Evolutionary conservation across 768 basidiomycete genomes (phyloP).

Genomic region (Mycena albidolilacea): DNA sequence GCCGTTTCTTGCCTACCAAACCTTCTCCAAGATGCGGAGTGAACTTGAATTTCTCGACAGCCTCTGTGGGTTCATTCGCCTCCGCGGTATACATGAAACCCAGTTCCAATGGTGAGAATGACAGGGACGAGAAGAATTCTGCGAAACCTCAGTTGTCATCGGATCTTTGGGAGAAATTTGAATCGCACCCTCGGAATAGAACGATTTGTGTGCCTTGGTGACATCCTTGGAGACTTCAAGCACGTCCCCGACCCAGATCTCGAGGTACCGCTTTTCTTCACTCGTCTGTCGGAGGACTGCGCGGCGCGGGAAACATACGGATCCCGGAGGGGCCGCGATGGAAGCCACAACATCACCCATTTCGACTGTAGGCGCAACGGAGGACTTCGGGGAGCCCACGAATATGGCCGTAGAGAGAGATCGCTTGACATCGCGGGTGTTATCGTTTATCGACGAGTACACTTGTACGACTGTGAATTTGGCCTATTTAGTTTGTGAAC

Average conservation of each 20-base stretch:
- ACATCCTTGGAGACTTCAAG: conserved; percentile 69
- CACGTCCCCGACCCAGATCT: conserved; percentile 67
- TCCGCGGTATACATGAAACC: conserved; percentile 76
- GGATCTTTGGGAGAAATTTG: not conserved
- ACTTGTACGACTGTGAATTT: conserved; percentile 56
- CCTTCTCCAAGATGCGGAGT: conserved; percentile 76
- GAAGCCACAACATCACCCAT: conserved; percentile 57
- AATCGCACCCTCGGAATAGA: conserved; percentile 71
- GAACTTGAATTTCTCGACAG: conserved; percentile 63
- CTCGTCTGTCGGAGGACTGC: conserved; percentile 62
- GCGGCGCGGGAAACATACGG: conserved; percentile 50
- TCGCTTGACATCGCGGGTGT: conserved; percentile 64
- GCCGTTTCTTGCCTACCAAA: conserved; percentile 65
- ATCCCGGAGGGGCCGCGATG: conserved; percentile 54
- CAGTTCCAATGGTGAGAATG: conserved; percentile 68
- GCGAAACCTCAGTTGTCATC: not conserved
- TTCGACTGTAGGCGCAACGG: conserved; percentile 52
- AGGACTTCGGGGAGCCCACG: conserved; percentile 39
- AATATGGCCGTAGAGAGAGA: conserved; percentile 58
- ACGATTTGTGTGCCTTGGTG: conserved; percentile 69
- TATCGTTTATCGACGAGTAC: conserved; percentile 64
- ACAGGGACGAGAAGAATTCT: conserved; percentile 69
- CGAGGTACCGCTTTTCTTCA: conserved; percentile 66
- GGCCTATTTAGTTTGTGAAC: conserved; percentile 3
- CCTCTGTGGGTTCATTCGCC: conserved; percentile 52